Conservation (phyloP, 306 rosid species). For the Citrullus mucosospermus region DNA sequence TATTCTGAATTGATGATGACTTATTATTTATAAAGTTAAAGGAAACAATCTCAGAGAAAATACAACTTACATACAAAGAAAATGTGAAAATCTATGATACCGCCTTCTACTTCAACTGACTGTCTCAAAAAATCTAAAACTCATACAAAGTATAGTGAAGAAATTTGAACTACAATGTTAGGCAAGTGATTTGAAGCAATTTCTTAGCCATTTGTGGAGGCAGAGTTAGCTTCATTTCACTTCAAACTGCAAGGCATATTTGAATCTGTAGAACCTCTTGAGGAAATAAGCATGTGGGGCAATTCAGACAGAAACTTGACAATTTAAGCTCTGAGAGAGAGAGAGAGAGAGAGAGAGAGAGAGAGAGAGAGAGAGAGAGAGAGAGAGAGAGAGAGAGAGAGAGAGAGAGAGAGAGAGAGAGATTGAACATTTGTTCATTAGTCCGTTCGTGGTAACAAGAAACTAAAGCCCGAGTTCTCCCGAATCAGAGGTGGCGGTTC, state of each 20-base stretch:
- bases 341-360: neutral
- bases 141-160: neutral
- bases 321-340: neutral
- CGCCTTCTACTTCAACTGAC: conserved; percentile 7
- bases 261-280: neutral
- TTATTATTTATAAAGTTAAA: neutral
- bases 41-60: neutral
- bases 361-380: neutral
- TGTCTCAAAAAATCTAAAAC: conserved; percentile 1
- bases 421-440: conserved; percentile 14
- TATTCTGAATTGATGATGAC: neutral
- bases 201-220: neutral
- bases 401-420: neutral
- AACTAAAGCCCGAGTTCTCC: conserved; percentile 90
- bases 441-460: conserved; percentile 79
- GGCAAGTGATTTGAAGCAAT: neutral
- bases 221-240: neutral
- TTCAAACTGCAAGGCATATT: conserved; percentile 1
- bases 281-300: neutral
- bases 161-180: conserved; percentile 1
- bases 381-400: neutral
- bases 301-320: neutral
- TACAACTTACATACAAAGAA: neutral
- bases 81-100: conserved; percentile 2
- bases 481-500: conserved; percentile 98